phyloP scores from a whole-genome alignment of 768 basidiomycete genomes.

The Hypsizygus marmoreus region DNA sequence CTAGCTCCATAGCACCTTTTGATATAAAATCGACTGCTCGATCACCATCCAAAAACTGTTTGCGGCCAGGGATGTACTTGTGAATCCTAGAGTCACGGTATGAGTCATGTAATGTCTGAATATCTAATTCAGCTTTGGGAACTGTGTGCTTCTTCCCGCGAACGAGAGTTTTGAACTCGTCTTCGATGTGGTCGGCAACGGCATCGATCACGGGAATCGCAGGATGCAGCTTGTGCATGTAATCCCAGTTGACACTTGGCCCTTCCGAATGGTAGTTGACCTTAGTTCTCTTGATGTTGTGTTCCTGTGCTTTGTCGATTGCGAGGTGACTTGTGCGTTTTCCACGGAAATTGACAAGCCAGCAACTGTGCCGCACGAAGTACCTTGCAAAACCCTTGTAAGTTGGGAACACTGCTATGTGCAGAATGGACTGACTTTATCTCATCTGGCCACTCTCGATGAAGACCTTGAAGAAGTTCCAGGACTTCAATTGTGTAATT shows the following conservation, averaged over 20 bases:
- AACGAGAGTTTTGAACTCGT: slow-evolving; percentile 22
- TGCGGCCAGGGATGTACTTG: slow-evolving; percentile 15
- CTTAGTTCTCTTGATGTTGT: slow-evolving; percentile 21
- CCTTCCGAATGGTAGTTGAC: slow-evolving; percentile 32
- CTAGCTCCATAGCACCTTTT: not conserved
- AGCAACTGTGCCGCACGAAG: slow-evolving; percentile 21
- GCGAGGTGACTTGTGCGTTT: slow-evolving; percentile 7
- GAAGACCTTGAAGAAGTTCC: slow-evolving; percentile 32
- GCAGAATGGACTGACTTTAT: slow-evolving; percentile 24
- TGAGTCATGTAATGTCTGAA: slow-evolving; percentile 16
- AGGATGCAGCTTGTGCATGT: slow-evolving; percentile 32
- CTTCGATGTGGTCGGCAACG: slow-evolving; percentile 26
- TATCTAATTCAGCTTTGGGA: slow-evolving; percentile 22
- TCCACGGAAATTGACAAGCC: slow-evolving; percentile 21
- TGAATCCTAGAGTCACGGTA: slow-evolving; percentile 23
- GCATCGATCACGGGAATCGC: slow-evolving; percentile 28
- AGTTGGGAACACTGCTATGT: too few relatives aligned
- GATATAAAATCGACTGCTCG: not conserved
- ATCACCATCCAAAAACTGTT: not conserved
- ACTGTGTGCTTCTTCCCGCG: slow-evolving; percentile 27
- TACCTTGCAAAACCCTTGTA: slow-evolving; percentile 11
- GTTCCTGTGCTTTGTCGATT: slow-evolving; percentile 22
- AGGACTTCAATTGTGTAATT: slow-evolving; percentile 36
- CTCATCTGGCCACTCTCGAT: slow-evolving; percentile 31
- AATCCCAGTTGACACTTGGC: slow-evolving; percentile 31